These are phyloP conservation scores for Myxozyma vanderwaltii DNA, from an alignment of 805 yeast species.

Conservation along the genomic window DNA sequence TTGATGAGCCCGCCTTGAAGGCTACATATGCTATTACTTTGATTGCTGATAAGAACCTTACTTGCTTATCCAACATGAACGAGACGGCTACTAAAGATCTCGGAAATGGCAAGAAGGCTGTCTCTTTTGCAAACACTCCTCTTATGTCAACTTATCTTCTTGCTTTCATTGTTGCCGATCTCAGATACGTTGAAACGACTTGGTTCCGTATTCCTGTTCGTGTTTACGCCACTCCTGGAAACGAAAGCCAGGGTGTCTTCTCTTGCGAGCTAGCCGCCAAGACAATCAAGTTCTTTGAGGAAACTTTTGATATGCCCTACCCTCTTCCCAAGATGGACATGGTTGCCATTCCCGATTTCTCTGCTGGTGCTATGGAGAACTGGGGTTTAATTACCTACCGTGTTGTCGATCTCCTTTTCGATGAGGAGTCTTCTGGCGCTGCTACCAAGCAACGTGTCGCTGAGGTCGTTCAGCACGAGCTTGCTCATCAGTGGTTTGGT, in stretches of 20 bases:
- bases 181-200: constrained; percentile 59
- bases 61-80: constrained; percentile 71
- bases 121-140: constrained; percentile 65
- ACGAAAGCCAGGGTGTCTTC: constrained; percentile 62
- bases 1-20: constrained; percentile 71
- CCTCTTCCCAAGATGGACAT: constrained; percentile 82
- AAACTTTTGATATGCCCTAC: constrained; percentile 67
- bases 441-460: constrained; percentile 64
- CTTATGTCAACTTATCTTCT: constrained; percentile 72
- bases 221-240: constrained; percentile 70
- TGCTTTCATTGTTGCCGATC: constrained; percentile 72
- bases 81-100: constrained; percentile 47
- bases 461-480: constrained; percentile 79
- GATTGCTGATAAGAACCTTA: constrained; percentile 53
- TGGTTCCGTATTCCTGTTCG: constrained; percentile 63
- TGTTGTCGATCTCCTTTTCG: constrained; percentile 62
- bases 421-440: constrained; percentile 65
- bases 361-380: constrained; percentile 90
- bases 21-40: constrained; percentile 64
- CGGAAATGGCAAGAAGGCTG: constrained; percentile 49
- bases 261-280: constrained; percentile 65
- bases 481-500: constrained; percentile 93
- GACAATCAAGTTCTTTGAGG: constrained; percentile 65
- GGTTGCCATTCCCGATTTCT: constrained; percentile 75
- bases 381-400: constrained; percentile 81